These are phyloP conservation scores for Neofusicoccum parvum DNA, from an alignment of 2,329 filamentous ascomycete genomes.

Conservation along the genomic window DNA sequence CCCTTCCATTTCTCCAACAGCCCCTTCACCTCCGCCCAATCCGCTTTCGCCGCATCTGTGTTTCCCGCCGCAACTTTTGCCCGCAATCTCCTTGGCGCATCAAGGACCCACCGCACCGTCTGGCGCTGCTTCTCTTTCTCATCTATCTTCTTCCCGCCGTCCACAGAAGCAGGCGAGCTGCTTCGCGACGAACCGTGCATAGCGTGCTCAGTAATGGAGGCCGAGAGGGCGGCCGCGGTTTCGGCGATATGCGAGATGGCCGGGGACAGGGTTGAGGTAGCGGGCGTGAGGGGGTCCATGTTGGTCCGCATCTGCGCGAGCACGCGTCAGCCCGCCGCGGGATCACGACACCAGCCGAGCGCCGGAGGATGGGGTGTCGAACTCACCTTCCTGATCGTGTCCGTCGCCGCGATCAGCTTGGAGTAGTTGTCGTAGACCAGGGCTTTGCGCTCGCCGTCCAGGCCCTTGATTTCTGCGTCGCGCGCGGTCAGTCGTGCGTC, in stretches of 20 bases:
- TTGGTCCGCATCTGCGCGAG: constrained; percentile 67
- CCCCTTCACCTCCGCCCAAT: constrained; percentile 48
- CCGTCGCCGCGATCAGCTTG: constrained; percentile 93
- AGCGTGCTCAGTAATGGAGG: constrained; percentile 36
- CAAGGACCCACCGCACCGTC: constrained; percentile 65
- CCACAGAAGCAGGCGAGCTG: not conserved
- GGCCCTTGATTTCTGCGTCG: constrained; percentile 71
- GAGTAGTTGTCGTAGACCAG: constrained; percentile 98
- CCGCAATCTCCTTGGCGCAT: constrained; percentile 62
- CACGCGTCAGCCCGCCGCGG: not conserved
- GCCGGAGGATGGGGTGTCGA: too few relatives aligned
- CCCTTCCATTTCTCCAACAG: constrained; percentile 48
- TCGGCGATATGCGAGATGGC: constrained; percentile 75
- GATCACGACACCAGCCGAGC: too few relatives aligned
- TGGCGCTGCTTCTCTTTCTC: constrained; percentile 52
- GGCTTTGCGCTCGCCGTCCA: constrained; percentile 96
- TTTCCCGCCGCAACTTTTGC: constrained; percentile 62
- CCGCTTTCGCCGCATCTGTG: constrained; percentile 59
- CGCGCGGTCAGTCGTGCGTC: not conserved
- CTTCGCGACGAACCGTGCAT: not conserved
- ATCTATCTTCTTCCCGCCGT: not conserved
- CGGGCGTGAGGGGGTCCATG: constrained; percentile 77
- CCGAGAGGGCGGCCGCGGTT: constrained; percentile 51
- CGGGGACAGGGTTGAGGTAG: constrained; percentile 71
- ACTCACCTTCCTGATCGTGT: constrained; percentile 79